A percentile compares a stretch with the other conserved stretches of the same genome.
These are phyloP conservation scores for Amborella trichopoda DNA, from an alignment of 164 flowering plant genomes.

Conservation along the genomic window DNA sequence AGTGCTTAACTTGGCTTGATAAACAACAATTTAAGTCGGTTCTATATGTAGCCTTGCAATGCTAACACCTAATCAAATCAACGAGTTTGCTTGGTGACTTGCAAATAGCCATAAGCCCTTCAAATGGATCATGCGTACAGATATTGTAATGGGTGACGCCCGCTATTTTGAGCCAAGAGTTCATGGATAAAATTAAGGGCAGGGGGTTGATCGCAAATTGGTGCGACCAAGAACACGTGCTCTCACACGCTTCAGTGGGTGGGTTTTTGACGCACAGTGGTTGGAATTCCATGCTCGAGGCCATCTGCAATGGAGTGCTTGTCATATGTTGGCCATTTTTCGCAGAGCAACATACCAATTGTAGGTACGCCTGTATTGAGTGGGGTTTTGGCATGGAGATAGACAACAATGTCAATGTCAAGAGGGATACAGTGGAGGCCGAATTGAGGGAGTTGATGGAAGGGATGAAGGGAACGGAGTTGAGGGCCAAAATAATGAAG, in stretches of 20 bases:
- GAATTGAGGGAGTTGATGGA: slow-evolving; percentile 18
- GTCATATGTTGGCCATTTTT: slow-evolving; percentile 25
- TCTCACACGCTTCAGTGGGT: slow-evolving; percentile 22
- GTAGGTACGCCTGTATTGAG: slow-evolving; percentile 9
- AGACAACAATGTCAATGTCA: slow-evolving; percentile 14
- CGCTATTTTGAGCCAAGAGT: slow-evolving; percentile 5
- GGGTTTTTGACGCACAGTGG: slow-evolving; percentile 28
- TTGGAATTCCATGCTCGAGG: slow-evolving; percentile 25
- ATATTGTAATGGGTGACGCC: slow-evolving; percentile 28
- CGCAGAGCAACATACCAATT: slow-evolving; percentile 17
- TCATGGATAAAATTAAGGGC: neutral
- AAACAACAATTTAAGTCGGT: slow-evolving; percentile 15
- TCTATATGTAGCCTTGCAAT: slow-evolving; percentile 25
- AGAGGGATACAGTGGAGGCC: slow-evolving; percentile 15
- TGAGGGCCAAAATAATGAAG: slow-evolving; percentile 14
- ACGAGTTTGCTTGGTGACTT: slow-evolving; percentile 36
- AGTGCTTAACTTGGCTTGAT: slow-evolving; percentile 26
- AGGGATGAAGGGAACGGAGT: slow-evolving; percentile 19
- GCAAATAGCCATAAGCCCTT: slow-evolving; percentile 25
- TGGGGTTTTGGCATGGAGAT: slow-evolving; percentile 23
- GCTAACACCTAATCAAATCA: slow-evolving; percentile 15
- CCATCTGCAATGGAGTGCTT: slow-evolving; percentile 16
- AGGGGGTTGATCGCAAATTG: slow-evolving; percentile 13
- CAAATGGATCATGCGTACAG: slow-evolving; percentile 44
- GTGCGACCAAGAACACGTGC: slow-evolving; percentile 29